These are phyloP conservation scores for Phanerochaete sordida DNA, from an alignment of 768 basidiomycete genomes.

Conservation along the genomic window DNA sequence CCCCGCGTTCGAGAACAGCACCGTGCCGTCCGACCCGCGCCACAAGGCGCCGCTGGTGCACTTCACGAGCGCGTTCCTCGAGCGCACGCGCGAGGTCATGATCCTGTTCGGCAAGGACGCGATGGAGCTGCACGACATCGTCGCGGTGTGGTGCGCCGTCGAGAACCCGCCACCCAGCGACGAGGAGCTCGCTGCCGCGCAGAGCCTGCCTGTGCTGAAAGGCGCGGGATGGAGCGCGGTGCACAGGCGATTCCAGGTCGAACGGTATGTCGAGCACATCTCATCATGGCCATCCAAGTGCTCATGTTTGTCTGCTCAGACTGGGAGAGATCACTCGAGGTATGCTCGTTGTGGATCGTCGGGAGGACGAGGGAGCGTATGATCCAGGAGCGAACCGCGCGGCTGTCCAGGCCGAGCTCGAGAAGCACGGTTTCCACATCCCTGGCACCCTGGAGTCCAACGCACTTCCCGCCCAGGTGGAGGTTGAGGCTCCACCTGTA, in stretches of 20 bases:
- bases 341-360: constrained; percentile 82
- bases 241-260: constrained; percentile 25
- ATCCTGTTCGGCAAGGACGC: constrained; percentile 75
- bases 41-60: constrained; percentile 62
- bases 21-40: constrained; percentile 40
- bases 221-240: constrained; percentile 53
- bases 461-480: constrained; percentile 52
- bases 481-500: constrained; percentile 34
- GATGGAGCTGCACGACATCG: constrained; percentile 89
- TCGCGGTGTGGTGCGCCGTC: constrained; percentile 85
- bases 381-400: constrained; percentile 64
- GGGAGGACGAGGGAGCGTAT: constrained; percentile 63
- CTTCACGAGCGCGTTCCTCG: constrained; percentile 79
- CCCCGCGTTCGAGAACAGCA: constrained; percentile 49
- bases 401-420: constrained; percentile 52
- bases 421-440: constrained; percentile 30
- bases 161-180: constrained; percentile 51
- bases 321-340: constrained; percentile 79
- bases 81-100: constrained; percentile 75
- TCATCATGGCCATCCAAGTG: neutral
- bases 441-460: constrained; percentile 42
- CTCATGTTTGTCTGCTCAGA: constrained; percentile 43
- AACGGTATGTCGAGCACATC: constrained; percentile 38
- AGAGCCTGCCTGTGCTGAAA: constrained; percentile 22
- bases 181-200: constrained; percentile 5